phyloP scores from a whole-genome alignment of 495 filamentous ascomycete genomes.

The Penicillium silybi region DNA sequence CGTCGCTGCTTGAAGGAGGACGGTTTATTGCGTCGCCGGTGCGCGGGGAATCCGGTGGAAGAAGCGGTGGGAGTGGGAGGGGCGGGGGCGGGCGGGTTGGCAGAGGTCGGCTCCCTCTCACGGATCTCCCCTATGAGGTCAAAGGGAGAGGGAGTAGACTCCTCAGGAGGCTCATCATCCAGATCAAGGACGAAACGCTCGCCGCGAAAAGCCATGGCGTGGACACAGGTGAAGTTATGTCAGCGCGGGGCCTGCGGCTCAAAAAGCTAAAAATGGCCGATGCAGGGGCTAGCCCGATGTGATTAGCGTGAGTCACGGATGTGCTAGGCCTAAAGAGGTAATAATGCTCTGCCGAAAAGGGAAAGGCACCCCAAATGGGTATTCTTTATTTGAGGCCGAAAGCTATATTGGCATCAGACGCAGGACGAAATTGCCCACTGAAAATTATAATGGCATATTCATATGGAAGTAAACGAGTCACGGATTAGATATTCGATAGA shows the following conservation, averaged over 20 bases:
- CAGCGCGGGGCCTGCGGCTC: slow-evolving; percentile 40
- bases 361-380: not conserved
- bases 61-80: slow-evolving; percentile 41
- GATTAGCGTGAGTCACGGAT: slow-evolving; percentile 9
- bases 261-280: slow-evolving; percentile 35
- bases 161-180: slow-evolving; percentile 35
- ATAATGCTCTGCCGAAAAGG: slow-evolving; percentile 12
- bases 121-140: slow-evolving; percentile 71
- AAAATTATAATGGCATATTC: not conserved
- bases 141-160: slow-evolving; percentile 22
- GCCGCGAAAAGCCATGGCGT: slow-evolving; percentile 54
- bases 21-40: slow-evolving; percentile 66
- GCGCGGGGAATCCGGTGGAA: slow-evolving; percentile 77
- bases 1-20: slow-evolving; percentile 77
- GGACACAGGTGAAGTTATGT: slow-evolving; percentile 26
- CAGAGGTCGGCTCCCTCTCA: slow-evolving; percentile 58
- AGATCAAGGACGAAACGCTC: slow-evolving; percentile 58
- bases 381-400: not conserved
- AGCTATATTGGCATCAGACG: not conserved
- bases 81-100: slow-evolving; percentile 57
- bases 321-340: slow-evolving; percentile 19
- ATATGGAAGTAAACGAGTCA: not conserved
- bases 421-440: not conserved
- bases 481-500: not conserved
- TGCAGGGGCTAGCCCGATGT: slow-evolving; percentile 16